Percentiles rank a stretch among this genome's conserved stretches.
Evolutionary conservation across 2,329 filamentous ascomycete species (phyloP).

Genomic region (Xenoacremonium recifei): DNA sequence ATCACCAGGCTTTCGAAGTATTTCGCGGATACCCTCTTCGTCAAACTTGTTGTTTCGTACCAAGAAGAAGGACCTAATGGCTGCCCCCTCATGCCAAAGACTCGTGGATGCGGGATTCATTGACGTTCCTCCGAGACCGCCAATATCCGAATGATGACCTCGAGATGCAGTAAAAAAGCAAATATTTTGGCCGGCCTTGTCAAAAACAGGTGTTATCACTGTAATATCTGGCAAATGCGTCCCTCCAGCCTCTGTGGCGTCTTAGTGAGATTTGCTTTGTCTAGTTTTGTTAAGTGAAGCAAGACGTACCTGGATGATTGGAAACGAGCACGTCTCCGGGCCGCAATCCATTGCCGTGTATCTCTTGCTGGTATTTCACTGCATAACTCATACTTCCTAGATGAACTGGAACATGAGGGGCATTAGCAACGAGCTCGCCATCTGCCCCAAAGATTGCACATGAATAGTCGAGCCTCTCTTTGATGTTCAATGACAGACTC

Average conservation of each 20-base stretch:
- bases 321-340: constrained; percentile 73
- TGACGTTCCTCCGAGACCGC: constrained; percentile 65
- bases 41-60: constrained; percentile 20
- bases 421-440: constrained; percentile 70
- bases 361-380: constrained; percentile 64
- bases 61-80: constrained; percentile 41
- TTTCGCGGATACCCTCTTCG: constrained; percentile 56
- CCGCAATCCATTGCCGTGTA: constrained; percentile 65
- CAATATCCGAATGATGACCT: constrained; percentile 25
- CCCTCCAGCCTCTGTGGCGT: constrained; percentile 46
- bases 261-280: not conserved
- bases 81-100: constrained; percentile 55
- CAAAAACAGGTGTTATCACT: constrained; percentile 16
- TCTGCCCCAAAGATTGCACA: constrained; percentile 73
- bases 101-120: constrained; percentile 68
- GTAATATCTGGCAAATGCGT: constrained; percentile 14
- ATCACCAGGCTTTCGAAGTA: constrained; percentile 41
- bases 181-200: constrained; percentile 14
- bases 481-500: constrained; percentile 71
- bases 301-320: constrained; percentile 33
- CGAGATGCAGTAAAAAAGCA: constrained; percentile 22
- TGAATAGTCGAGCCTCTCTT: constrained; percentile 77
- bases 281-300: not conserved
- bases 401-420: constrained; percentile 74
- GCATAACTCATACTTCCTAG: constrained; percentile 78